Evolutionary conservation across 495 filamentous ascomycete genomes (phyloP).

Genomic region (Xylaria acuta): DNA sequence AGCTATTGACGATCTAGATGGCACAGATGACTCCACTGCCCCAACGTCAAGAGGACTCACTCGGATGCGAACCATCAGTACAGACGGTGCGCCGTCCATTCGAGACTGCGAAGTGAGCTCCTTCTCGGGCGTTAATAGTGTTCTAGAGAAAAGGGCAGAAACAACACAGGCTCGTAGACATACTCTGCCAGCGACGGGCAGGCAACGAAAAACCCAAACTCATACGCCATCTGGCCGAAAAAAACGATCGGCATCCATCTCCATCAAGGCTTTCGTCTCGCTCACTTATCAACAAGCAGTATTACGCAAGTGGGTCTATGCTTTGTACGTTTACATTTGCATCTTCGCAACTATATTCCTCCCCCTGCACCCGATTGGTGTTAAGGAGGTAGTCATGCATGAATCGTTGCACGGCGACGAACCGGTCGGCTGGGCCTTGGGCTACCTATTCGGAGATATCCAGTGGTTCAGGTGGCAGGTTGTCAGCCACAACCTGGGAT

Average conservation of each 20-base stretch:
- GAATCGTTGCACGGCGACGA: conserved; percentile 74
- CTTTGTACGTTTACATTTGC: conserved; percentile 73
- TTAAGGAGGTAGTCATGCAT: conserved; percentile 70
- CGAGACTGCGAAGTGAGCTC: conserved; percentile 5
- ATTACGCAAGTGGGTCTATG: conserved; percentile 82
- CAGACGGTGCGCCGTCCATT: conserved; percentile 5
- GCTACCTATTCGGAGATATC: conserved; percentile 86
- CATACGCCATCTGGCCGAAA: conserved; percentile 69
- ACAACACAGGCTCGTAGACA: conserved; percentile 52
- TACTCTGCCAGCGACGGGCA: conserved; percentile 55
- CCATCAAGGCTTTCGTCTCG: conserved; percentile 74
- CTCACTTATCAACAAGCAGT: conserved; percentile 80
- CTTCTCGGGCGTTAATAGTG: background rate
- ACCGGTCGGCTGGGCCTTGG: conserved; percentile 89
- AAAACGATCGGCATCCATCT: conserved; percentile 70
- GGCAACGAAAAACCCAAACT: conserved; percentile 41
- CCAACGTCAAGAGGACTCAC: conserved; percentile 21
- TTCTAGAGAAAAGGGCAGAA: conserved; percentile 28
- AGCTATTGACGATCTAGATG: conserved; percentile 37
- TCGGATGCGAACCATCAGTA: conserved; percentile 7
- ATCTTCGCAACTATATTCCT: conserved; percentile 69
- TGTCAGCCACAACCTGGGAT: conserved; percentile 66
- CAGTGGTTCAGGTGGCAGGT: conserved; percentile 69
- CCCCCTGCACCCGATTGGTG: conserved; percentile 46
- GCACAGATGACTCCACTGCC: conserved; percentile 27